These are phyloP conservation scores for Aspergillus fructus DNA, from an alignment of 2,329 filamentous ascomycete species.

Conservation along the genomic window DNA sequence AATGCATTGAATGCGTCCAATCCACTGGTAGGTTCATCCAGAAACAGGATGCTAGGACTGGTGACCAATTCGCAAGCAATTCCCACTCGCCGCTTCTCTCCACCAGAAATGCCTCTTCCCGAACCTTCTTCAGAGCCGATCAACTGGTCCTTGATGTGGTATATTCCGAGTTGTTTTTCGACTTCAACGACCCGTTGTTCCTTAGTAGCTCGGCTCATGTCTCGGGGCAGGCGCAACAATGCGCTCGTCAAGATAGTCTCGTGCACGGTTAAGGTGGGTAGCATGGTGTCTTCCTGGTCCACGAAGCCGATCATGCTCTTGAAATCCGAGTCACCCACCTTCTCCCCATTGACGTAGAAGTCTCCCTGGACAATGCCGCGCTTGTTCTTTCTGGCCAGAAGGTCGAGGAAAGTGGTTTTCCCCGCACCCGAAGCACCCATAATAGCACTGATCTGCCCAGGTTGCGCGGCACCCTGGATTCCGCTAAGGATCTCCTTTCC, in stretches of 20 bases:
- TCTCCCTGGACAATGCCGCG: conserved; percentile 74
- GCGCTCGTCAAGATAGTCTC: conserved; percentile 97
- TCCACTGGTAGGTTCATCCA: conserved; percentile 95
- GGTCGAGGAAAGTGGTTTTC: conserved; percentile 96
- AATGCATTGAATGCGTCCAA: conserved; percentile 96
- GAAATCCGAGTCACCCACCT: conserved; percentile 79
- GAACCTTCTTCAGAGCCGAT: conserved; percentile 96
- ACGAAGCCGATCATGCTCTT: conserved; percentile 93
- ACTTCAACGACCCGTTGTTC: conserved; percentile 90
- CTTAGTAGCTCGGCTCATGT: conserved; percentile 86
- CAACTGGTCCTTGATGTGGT: conserved; percentile 88
- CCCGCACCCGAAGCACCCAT: conserved; percentile 98
- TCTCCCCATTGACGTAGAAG: conserved; percentile 92
- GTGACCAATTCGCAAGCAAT: conserved; percentile 98
- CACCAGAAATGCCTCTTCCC: conserved; percentile 92
- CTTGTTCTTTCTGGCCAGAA: conserved; percentile 95
- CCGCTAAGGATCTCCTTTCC: conserved; percentile 80
- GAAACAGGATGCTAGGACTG: conserved; percentile 92
- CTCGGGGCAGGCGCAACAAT: conserved; percentile 81
- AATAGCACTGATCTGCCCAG: conserved; percentile 93
- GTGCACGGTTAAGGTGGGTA: conserved; percentile 93
- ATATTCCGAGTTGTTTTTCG: conserved; percentile 91
- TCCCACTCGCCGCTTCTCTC: conserved; percentile 91
- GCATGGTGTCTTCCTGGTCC: conserved; percentile 96
- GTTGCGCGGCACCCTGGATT: conserved; percentile 83